These are phyloP conservation scores for Penicillium griseofulvum DNA, from an alignment of 2,329 filamentous ascomycete genomes.

Conservation along the genomic window DNA sequence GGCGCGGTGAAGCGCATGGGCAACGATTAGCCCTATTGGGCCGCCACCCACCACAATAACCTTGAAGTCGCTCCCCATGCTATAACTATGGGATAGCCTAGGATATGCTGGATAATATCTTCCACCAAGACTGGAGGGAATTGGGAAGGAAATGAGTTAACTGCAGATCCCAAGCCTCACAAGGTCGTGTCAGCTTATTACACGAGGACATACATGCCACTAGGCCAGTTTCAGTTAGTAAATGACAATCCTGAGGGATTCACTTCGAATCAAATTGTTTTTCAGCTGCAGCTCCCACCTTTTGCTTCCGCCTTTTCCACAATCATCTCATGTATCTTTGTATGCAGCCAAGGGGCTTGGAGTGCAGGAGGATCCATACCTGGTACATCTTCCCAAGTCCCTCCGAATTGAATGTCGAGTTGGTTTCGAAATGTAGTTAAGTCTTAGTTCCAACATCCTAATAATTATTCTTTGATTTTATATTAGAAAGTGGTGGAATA, in stretches of 20 bases:
- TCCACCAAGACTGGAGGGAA: not conserved
- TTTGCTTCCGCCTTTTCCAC: not conserved
- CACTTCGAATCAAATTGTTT: not conserved
- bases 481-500: not conserved
- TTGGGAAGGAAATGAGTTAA: not conserved
- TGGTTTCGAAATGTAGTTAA: not conserved
- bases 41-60: conserved; percentile 21
- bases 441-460: no score
- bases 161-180: not conserved
- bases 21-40: conserved; percentile 18
- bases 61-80: conserved; percentile 17
- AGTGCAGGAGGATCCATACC: not conserved
- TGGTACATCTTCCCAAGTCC: not conserved
- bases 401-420: not conserved
- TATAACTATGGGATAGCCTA: not conserved
- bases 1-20: conserved; percentile 18
- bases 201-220: not conserved
- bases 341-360: no score
- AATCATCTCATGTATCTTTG: not conserved
- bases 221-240: not conserved
- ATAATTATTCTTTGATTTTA: not conserved
- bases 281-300: not conserved
- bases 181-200: not conserved
- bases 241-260: not conserved
- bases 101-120: not conserved